These are phyloP conservation scores for Alternaria brassicicola DNA, from an alignment of 2,329 filamentous ascomycete genomes.

Conservation along the genomic window DNA sequence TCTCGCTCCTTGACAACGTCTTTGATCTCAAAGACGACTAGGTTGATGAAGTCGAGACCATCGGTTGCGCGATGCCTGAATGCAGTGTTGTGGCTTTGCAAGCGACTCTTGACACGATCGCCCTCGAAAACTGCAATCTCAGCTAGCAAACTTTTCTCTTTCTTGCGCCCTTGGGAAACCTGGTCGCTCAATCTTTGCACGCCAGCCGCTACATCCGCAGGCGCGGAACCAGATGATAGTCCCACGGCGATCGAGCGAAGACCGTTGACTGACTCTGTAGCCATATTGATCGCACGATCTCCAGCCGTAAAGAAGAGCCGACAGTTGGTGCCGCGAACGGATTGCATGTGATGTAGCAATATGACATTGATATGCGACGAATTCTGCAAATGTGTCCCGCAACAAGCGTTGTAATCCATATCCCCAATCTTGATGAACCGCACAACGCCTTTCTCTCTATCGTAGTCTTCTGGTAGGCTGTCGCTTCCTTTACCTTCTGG, in stretches of 20 bases:
- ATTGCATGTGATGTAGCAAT: constrained; percentile 40
- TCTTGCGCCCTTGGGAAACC: constrained; percentile 32
- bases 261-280: constrained; percentile 33
- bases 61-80: constrained; percentile 37
- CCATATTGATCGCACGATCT: constrained; percentile 39
- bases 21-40: constrained; percentile 35
- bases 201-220: constrained; percentile 30
- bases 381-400: constrained; percentile 43
- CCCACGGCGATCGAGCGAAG: constrained; percentile 36
- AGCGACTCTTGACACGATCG: constrained; percentile 26
- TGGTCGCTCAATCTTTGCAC: constrained; percentile 34
- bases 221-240: constrained; percentile 30
- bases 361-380: constrained; percentile 41
- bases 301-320: constrained; percentile 40
- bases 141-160: constrained; percentile 36
- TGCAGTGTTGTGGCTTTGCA: constrained; percentile 21
- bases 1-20: constrained; percentile 31
- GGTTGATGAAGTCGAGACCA: constrained; percentile 40
- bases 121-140: constrained; percentile 39
- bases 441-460: constrained; percentile 41
- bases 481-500: constrained; percentile 33
- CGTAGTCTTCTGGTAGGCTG: constrained; percentile 41
- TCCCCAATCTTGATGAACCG: constrained; percentile 43
- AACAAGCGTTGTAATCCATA: constrained; percentile 45
- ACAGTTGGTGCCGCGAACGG: constrained; percentile 40